Evolutionary conservation across 306 rosid genomes (phyloP), one percentile per base, ranked within the genome.

Genomic region (Quercus berberidifolia): DNA sequence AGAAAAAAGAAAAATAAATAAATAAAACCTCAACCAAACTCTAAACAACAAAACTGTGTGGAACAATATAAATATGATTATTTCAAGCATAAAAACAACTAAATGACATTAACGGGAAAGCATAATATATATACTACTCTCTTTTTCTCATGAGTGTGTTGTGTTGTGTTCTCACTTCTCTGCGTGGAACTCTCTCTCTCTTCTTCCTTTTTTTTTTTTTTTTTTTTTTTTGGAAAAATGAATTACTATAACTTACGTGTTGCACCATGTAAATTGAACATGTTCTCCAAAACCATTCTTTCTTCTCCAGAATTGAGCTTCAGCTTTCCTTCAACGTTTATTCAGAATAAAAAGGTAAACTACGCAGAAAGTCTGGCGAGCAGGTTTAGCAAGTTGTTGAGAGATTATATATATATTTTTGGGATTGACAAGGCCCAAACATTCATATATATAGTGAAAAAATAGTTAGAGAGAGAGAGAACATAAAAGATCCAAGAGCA

Each of bases 211-310:
- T 25, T 1, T 25, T 25, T 1, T 1, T 25, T 25, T 25, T 25
- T 25, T 25, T 25, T 25, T 26, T 26, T 26, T 26, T 1, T 1
- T 26, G 2, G 28, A 26, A n/a, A 15, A 38, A 21, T 10, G 7
- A 63, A 7, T 49, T 74, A 58, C 28, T 31, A 43, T 17, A 63
- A 87, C 90, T 89, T 87, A 89, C 90, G 75, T 81, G 83, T 69
- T 74, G 35, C 71, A 63, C 52, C 49, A 69, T 78, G 75, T 14
- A 81, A 57, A 69, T 51, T 55, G 81, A 77, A 68, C 57, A 79
- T 74, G 55, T 79, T 83, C 83, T 87, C 85, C 84, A 78, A 55
- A 74, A 55, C 11, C 92, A 89, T 26, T 1, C 28, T 26, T 26
- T 26, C 69, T 74, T 70, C 38, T 64, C 55, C 72, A 79, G 59